Evolutionary conservation across 768 basidiomycete genomes (phyloP).

Genomic region (Suillus tomentosus): DNA sequence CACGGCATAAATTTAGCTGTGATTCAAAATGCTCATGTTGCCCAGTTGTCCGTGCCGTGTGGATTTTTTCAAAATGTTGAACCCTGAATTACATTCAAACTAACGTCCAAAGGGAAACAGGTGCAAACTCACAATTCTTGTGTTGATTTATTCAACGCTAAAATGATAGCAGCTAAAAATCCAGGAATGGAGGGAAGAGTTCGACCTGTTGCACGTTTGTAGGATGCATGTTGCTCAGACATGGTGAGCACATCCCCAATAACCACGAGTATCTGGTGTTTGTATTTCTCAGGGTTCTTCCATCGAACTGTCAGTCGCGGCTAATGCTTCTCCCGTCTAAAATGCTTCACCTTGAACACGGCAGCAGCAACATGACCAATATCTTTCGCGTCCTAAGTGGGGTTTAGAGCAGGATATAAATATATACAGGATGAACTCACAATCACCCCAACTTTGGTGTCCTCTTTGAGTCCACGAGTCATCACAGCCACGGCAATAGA

Average conservation of each 20-base stretch:
- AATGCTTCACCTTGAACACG: conserved; percentile 30
- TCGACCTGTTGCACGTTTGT: conserved; percentile 30
- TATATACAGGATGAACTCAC: conserved; percentile 26
- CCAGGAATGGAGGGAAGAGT: conserved; percentile 31
- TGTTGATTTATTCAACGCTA: conserved; percentile 33
- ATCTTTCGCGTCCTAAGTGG: conserved; percentile 34
- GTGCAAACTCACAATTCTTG: conserved; percentile 31
- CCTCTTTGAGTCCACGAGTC: conserved; percentile 34
- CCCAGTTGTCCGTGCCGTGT: conserved; percentile 20
- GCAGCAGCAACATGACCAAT: conserved; percentile 38
- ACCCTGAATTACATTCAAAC: conserved; percentile 22
- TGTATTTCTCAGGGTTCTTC: conserved; percentile 31
- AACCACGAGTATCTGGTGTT: conserved; percentile 27
- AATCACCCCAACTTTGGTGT: conserved; percentile 36
- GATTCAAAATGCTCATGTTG: conserved; percentile 23
- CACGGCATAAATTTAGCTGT: conserved; percentile 23
- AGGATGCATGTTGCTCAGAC: conserved; percentile 28
- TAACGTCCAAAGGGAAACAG: background rate
- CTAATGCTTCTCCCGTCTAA: background rate
- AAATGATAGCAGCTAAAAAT: conserved; percentile 28
- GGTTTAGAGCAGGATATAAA: background rate
- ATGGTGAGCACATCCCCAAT: conserved; percentile 35
- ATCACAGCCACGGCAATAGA: conserved; percentile 37
- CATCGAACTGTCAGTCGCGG: background rate
- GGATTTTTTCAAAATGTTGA: conserved; percentile 30